Conservation (phyloP, 257 asterid species). For the Solanum tacnaense region DNA sequence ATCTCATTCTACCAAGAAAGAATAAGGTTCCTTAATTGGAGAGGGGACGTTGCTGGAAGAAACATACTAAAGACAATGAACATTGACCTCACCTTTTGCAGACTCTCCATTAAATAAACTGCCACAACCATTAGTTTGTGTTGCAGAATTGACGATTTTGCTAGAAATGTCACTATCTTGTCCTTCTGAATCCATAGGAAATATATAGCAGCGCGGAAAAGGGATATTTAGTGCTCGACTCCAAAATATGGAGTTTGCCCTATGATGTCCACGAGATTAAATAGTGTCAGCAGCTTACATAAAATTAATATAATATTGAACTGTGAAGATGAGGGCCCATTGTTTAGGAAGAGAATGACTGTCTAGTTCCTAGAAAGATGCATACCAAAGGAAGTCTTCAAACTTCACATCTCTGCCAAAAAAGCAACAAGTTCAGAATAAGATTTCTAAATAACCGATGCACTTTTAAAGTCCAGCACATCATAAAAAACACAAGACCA, state of each 20-base stretch:
- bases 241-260: slow-evolving; percentile 99
- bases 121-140: slow-evolving; percentile 19
- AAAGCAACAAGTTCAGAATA: slow-evolving; percentile 12
- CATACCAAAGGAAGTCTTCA: slow-evolving; percentile 91
- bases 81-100: slow-evolving; percentile 29
- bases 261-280: slow-evolving; percentile 7
- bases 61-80: background rate
- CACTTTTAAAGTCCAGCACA: background rate
- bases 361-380: slow-evolving; percentile 2
- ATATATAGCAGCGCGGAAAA: slow-evolving; percentile 44
- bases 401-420: slow-evolving; percentile 71
- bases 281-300: slow-evolving; percentile 8
- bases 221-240: slow-evolving; percentile 92
- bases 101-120: slow-evolving; percentile 22
- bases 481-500: background rate
- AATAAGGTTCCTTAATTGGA: background rate
- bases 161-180: slow-evolving; percentile 9
- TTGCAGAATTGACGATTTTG: slow-evolving; percentile 10
- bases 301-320: background rate
- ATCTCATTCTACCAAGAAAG: background rate
- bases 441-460: background rate
- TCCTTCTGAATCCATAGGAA: slow-evolving; percentile 30
- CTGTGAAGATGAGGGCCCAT: background rate
- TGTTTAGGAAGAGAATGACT: background rate
- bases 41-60: background rate